phyloP scores from a whole-genome alignment of 108 stramenopile species.

The Skeletonema costatum region DNA sequence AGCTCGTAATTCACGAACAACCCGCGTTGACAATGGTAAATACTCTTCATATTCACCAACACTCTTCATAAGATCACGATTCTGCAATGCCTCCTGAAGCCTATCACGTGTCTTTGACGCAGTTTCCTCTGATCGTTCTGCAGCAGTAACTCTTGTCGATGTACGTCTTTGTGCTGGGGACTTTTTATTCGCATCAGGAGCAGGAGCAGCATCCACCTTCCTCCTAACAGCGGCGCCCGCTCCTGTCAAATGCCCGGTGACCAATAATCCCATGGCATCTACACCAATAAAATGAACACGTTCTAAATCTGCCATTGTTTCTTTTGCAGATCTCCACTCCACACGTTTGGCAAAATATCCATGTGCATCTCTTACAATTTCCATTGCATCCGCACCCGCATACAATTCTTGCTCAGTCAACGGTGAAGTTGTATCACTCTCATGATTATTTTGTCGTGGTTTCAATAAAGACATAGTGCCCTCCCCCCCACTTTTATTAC shows the following conservation, averaged over 20 bases:
- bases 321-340: slow-evolving; percentile 64
- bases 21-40: slow-evolving; percentile 77
- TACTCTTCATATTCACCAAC: slow-evolving; percentile 89
- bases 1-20: slow-evolving; percentile 79
- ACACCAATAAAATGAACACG: slow-evolving; percentile 77
- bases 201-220: slow-evolving; percentile 52
- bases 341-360: slow-evolving; percentile 68
- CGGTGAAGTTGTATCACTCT: neutral
- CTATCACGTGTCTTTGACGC: slow-evolving; percentile 71
- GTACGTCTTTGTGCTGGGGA: neutral
- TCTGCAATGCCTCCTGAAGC: slow-evolving; percentile 73
- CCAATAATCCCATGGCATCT: slow-evolving; percentile 74
- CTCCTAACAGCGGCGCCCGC: slow-evolving; percentile 74
- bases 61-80: slow-evolving; percentile 83
- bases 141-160: slow-evolving; percentile 23
- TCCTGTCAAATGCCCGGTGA: slow-evolving; percentile 64
- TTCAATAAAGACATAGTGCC: slow-evolving; percentile 10
- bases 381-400: slow-evolving; percentile 85
- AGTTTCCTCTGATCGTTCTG: slow-evolving; percentile 60
- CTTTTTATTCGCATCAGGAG: slow-evolving; percentile 29
- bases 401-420: slow-evolving; percentile 87
- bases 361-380: slow-evolving; percentile 85
- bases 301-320: slow-evolving; percentile 64
- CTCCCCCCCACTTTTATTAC: slow-evolving; percentile 25
- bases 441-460: neutral